Evolutionary conservation across 768 basidiomycete genomes (phyloP).

Genomic region (Pleurotus djamor): DNA sequence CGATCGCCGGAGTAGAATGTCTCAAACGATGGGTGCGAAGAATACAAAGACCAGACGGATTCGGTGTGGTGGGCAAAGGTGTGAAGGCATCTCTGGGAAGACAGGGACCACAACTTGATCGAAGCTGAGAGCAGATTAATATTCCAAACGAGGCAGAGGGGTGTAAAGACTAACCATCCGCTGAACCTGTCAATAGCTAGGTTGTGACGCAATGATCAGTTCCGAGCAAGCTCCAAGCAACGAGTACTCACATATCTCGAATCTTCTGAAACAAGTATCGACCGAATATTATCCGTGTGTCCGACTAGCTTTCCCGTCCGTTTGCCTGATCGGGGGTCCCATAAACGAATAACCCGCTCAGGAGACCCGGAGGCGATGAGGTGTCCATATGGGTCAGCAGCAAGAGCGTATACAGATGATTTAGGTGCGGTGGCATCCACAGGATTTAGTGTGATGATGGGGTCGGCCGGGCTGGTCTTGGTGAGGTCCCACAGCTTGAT

Average conservation of each 20-base stretch:
- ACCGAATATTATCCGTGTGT: constrained; percentile 95
- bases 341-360: constrained; percentile 85
- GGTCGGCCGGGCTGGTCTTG: constrained; percentile 35
- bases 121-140: constrained; percentile 46
- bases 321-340: constrained; percentile 90
- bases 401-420: constrained; percentile 75
- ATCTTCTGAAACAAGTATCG: constrained; percentile 87
- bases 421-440: constrained; percentile 67
- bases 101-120: constrained; percentile 92
- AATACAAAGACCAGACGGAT: constrained; percentile 91
- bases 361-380: constrained; percentile 89
- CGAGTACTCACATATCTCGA: constrained; percentile 73
- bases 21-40: constrained; percentile 80
- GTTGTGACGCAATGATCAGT: constrained; percentile 9
- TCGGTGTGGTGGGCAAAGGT: constrained; percentile 96
- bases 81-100: constrained; percentile 86
- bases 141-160: not conserved
- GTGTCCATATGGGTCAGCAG: constrained; percentile 76
- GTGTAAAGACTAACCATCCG: constrained; percentile 44
- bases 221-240: constrained; percentile 6
- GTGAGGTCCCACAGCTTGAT: constrained; percentile 93
- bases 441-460: constrained; percentile 65
- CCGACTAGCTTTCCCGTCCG: constrained; percentile 81
- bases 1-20: constrained; percentile 95
- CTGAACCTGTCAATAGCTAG: constrained; percentile 82